Evolutionary conservation across 2,329 filamentous ascomycete genomes (phyloP).

Genomic region (Alternaria tenuissima): DNA sequence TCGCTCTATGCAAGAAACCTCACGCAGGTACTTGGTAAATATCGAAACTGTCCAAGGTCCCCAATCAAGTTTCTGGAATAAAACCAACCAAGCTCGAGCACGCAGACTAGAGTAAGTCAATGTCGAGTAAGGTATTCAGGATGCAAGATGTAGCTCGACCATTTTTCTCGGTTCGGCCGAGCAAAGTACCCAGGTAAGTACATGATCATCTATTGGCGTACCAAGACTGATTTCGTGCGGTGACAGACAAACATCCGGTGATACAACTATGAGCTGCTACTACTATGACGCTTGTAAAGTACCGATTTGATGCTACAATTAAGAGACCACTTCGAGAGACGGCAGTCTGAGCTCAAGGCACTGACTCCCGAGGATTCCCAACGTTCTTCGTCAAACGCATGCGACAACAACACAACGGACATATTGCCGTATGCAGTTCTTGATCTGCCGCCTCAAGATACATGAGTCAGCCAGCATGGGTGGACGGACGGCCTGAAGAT

Average conservation of each 20-base stretch:
- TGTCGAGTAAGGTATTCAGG: neutral
- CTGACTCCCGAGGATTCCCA: neutral
- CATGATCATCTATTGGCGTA: neutral
- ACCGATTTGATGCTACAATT: neutral
- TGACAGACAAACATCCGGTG: neutral
- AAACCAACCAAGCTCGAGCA: neutral
- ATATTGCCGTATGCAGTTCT: neutral
- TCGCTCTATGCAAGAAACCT: neutral
- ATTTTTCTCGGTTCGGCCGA: neutral
- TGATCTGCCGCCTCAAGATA: neutral
- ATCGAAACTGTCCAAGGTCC: neutral
- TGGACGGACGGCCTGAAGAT: neutral
- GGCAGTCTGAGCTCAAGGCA: slow-evolving; percentile 2
- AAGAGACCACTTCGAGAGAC: neutral
- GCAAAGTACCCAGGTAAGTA: neutral
- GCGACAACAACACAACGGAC: neutral
- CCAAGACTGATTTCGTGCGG: neutral
- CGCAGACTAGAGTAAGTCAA: neutral
- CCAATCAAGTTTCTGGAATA: neutral
- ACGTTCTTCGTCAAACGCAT: neutral
- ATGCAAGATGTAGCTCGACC: neutral
- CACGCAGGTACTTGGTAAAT: neutral
- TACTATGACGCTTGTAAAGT: neutral
- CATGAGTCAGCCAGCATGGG: slow-evolving; percentile 3
- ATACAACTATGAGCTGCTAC: neutral